phyloP scores from a whole-genome alignment of 176 grass and related monocot genomes.

The Musa beccarii region DNA sequence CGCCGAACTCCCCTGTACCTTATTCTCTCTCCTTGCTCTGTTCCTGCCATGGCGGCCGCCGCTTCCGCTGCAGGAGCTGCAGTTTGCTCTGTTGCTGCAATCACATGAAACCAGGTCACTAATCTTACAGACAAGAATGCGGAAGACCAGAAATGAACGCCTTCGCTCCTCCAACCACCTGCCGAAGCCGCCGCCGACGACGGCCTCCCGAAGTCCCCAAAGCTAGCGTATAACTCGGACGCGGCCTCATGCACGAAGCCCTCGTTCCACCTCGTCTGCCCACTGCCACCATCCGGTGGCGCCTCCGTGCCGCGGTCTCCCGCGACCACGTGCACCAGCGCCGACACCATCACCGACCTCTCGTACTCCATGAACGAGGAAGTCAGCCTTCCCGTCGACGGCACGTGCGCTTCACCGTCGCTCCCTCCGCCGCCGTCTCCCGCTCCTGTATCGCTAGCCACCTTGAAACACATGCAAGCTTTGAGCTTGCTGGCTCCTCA shows the following conservation, averaged over 20 bases:
- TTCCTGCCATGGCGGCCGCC: neutral
- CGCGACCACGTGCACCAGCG: neutral
- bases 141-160: too few relatives aligned
- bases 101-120: too few relatives aligned
- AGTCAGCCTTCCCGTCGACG: neutral
- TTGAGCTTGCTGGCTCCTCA: neutral
- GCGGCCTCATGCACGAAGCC: neutral
- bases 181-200: too few relatives aligned
- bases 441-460: neutral
- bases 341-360: neutral
- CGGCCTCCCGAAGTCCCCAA: neutral
- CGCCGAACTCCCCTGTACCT: constrained; percentile 5
- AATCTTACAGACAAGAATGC: too few relatives aligned
- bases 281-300: neutral
- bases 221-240: neutral
- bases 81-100: neutral
- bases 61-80: neutral
- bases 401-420: neutral
- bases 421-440: neutral
- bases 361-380: neutral
- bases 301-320: neutral
- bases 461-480: neutral
- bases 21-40: neutral
- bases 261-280: neutral
- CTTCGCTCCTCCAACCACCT: too few relatives aligned